phyloP scores from a whole-genome alignment of 345 rosid species.

The Sapria himalayana region DNA sequence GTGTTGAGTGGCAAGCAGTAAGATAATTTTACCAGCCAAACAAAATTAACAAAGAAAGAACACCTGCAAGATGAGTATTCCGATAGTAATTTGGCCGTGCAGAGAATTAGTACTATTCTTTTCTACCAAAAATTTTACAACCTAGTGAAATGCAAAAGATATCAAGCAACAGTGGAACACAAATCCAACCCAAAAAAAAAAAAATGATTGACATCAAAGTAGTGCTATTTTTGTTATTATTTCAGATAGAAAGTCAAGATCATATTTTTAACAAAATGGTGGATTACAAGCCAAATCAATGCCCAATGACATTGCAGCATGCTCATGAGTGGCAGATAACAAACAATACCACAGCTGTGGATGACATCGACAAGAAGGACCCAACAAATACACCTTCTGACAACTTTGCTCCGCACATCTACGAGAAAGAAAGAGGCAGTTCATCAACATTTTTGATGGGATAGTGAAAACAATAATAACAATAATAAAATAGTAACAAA shows the following conservation, averaged over 20 bases:
- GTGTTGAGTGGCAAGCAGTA: slow-evolving; percentile 8
- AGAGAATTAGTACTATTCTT: slow-evolving; percentile 48
- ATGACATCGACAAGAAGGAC: slow-evolving; percentile 88
- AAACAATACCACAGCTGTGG: slow-evolving; percentile 83
- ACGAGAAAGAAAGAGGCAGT: slow-evolving; percentile 13
- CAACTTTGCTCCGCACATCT: slow-evolving; percentile 91
- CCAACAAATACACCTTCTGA: slow-evolving; percentile 95
- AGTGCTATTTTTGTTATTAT: no score
- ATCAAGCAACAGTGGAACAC: no score
- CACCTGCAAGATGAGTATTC: slow-evolving; percentile 96
- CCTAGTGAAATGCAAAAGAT: slow-evolving; percentile 22
- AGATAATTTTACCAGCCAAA: slow-evolving; percentile 6
- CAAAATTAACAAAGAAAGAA: slow-evolving; percentile 2
- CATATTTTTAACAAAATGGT: no score
- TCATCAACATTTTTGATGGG: slow-evolving; percentile 7
- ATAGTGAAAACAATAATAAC: slow-evolving; percentile 3
- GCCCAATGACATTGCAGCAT: no score
- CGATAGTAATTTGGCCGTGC: slow-evolving; percentile 95
- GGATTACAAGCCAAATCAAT: no score
- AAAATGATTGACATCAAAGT: no score
- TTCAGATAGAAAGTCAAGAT: no score
- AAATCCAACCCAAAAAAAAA: no score
- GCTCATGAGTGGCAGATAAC: no score
- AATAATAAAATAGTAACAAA: slow-evolving; percentile 4
- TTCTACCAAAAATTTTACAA: slow-evolving; percentile 81